A percentile compares a stretch with the other conserved stretches of the same genome.
These are phyloP conservation scores for Raffaelea deltoideospora DNA, from an alignment of 2,329 filamentous ascomycete genomes.

Conservation along the genomic window DNA sequence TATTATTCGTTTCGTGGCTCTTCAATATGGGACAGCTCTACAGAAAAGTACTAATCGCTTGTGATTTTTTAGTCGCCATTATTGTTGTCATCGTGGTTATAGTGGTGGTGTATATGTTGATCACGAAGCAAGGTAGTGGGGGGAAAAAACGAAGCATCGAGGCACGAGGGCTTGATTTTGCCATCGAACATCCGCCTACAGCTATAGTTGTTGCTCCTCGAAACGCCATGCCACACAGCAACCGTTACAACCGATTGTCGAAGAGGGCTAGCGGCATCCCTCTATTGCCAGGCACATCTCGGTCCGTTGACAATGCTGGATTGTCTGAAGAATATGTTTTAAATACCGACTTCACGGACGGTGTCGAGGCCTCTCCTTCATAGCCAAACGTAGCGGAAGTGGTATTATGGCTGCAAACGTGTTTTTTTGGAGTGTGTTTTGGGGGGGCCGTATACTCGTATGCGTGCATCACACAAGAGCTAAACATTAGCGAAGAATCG, in stretches of 20 bases:
- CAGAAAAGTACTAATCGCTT: background rate
- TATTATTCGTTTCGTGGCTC: conserved; percentile 6
- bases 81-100: conserved; percentile 35
- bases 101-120: conserved; percentile 33
- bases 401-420: no score
- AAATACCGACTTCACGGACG: conserved; percentile 7
- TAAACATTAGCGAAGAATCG: no score
- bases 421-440: no score
- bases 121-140: conserved; percentile 19
- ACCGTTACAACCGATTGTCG: no score
- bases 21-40: background rate
- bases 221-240: no score
- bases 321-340: conserved; percentile 4
- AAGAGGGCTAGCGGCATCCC: no score
- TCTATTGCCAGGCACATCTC: no score
- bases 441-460: no score
- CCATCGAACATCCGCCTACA: conserved; percentile 9
- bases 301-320: no score
- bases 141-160: conserved; percentile 15
- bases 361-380: background rate
- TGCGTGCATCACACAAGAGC: no score
- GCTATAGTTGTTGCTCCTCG: no score
- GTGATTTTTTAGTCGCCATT: conserved; percentile 27
- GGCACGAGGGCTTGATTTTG: conserved; percentile 12
- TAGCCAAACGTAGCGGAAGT: no score